Evolutionary conservation across 441 rosid species (phyloP), one percentile per base, ranked within the genome.

Genomic region (Eutrema salsugineum): DNA sequence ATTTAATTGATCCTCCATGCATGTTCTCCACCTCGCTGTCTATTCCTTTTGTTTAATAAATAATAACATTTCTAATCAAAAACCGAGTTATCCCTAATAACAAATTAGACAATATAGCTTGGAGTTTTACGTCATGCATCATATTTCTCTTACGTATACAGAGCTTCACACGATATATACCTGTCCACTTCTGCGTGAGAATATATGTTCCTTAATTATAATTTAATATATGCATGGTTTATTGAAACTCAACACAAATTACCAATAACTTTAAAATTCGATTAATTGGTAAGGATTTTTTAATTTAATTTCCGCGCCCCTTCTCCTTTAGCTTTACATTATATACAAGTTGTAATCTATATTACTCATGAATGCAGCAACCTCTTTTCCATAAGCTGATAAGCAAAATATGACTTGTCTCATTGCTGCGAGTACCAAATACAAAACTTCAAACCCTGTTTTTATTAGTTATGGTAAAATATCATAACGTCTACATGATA

Each of bases 1-100:
- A 12, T 38, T 24, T 6, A 11, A 11, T 50, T 32, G 12, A 36
- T 50, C 22, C 22, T 42, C 51, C 71, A 54, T n/a, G n/a, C n/a
- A n/a, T 67, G 42, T 54, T 35, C 60, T 65, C 60, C 70, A 50
- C 44, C 38, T 65, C 48, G 57, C 58, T 64, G 58, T 49, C 38
- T 50, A 35, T 11, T 63, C 11, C 16, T 16, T 9, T 27, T 2
- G 2, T 12, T 22, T 5, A 20, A 0, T 5, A 1, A n/a, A 6
- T 7, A 28, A 6, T 17, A 8, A 53, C 39, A 28, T 30, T n/a
- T n/a, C 8, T 54, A n/a, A 30, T 53, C 36, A 53, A 27, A 53
- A n/a, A 32, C 42, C 11, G 5, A 38, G 1, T 4, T 28, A 28
- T 28, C 30, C 4, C 30, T 28, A 38, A 38, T 38, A 38, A 11